These are phyloP conservation scores for Dioscorea alata DNA, from an alignment of 106 monocot genomes.

Conservation along the genomic window DNA sequence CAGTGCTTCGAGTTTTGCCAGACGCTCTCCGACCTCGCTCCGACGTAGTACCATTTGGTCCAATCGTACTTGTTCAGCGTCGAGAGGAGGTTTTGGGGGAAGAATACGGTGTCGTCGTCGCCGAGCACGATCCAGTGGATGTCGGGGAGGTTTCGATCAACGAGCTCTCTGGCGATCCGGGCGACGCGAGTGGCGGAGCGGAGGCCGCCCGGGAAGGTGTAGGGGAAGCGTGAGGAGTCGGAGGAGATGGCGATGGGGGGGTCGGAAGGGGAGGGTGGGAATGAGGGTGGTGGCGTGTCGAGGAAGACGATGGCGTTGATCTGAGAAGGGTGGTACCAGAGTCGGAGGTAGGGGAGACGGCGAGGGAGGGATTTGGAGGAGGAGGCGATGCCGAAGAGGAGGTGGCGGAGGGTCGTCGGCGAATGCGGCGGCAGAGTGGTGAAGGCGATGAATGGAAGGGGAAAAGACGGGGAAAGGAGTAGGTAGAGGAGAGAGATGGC, in stretches of 20 bases:
- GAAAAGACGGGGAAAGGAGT: constrained; percentile 1
- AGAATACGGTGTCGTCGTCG: constrained; percentile 90
- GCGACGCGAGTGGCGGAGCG: constrained; percentile 63
- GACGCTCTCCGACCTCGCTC: constrained; percentile 57
- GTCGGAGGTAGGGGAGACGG: constrained; percentile 42
- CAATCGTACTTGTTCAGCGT: constrained; percentile 60
- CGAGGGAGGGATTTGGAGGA: constrained; percentile 28
- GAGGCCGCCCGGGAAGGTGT: constrained; percentile 44
- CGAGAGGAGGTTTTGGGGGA: constrained; percentile 51
- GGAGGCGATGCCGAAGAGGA: constrained; percentile 79
- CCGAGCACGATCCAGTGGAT: constrained; percentile 80
- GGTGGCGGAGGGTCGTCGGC: constrained; percentile 25
- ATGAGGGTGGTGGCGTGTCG: constrained; percentile 17
- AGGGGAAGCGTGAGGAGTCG: constrained; percentile 52
- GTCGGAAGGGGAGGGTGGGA: not conserved
- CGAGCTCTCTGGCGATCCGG: constrained; percentile 43
- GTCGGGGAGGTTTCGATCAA: constrained; percentile 7
- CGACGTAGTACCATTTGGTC: constrained; percentile 60
- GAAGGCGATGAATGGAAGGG: constrained; percentile 1
- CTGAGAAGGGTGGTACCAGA: constrained; percentile 46
- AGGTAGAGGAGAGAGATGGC: constrained; percentile 8
- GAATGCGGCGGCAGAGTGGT: not conserved
- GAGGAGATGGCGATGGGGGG: constrained; percentile 26
- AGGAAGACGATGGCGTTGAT: constrained; percentile 49
- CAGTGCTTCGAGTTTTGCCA: constrained; percentile 51